Conservation (phyloP, 2,329 filamentous ascomycete genomes). For the Neoascochyta sp. region DNA sequence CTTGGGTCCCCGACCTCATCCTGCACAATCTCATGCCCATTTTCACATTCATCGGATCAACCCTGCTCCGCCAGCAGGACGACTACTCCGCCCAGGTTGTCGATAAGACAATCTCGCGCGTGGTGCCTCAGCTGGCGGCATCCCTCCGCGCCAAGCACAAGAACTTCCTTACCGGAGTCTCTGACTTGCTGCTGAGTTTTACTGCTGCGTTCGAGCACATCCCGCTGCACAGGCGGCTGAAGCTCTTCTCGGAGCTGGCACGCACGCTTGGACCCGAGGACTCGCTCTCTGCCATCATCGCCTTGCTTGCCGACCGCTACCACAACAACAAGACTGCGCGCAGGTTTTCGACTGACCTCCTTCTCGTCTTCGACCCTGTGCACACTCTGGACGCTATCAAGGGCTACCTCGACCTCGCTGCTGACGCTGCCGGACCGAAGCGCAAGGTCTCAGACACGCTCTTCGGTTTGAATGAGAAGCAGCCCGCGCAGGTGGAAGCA, state of each 20-base stretch:
- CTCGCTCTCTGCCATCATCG: constrained; percentile 80
- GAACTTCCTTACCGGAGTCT: constrained; percentile 74
- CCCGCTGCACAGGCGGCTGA: constrained; percentile 76
- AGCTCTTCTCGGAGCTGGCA: constrained; percentile 79
- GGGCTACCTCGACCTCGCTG: constrained; percentile 70
- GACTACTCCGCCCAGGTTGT: constrained; percentile 97
- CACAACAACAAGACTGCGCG: constrained; percentile 69
- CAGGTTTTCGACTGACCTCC: constrained; percentile 71
- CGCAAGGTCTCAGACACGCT: constrained; percentile 69
- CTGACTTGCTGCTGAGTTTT: constrained; percentile 91
- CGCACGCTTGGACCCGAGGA: constrained; percentile 81
- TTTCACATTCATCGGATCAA: constrained; percentile 96
- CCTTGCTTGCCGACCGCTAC: constrained; percentile 89
- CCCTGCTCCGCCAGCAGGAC: constrained; percentile 85
- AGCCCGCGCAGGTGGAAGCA: constrained; percentile 32
- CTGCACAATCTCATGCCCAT: constrained; percentile 98
- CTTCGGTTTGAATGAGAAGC: constrained; percentile 58
- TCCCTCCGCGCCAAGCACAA: constrained; percentile 76
- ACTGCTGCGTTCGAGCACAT: constrained; percentile 96
- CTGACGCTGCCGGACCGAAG: constrained; percentile 71
- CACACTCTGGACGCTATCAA: constrained; percentile 72
- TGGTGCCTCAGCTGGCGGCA: constrained; percentile 85
- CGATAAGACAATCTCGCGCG: constrained; percentile 86
- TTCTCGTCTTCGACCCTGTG: constrained; percentile 67
- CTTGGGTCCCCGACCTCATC: constrained; percentile 83